A percentile compares a stretch with the other conserved stretches of the same genome.
phyloP scores from a whole-genome alignment of 148 eudicot genomes.

The Vaccinium darrowii region DNA sequence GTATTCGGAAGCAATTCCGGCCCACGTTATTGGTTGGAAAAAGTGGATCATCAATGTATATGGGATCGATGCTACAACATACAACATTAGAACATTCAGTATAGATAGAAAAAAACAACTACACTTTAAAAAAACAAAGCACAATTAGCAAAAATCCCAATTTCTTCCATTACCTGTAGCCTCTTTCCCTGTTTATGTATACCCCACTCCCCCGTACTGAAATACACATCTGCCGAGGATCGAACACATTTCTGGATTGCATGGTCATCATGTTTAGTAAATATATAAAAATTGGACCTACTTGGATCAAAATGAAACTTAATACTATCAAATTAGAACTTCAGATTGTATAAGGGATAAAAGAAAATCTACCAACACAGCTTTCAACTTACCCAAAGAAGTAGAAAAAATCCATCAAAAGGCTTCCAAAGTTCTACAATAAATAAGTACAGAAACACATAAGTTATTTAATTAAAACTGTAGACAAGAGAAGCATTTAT shows the following conservation, averaged over 20 bases:
- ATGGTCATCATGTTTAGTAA: conserved; percentile 10
- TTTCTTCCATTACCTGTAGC: conserved; percentile 55
- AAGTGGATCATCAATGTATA: conserved; percentile 93
- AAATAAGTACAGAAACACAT: not conserved
- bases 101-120: not conserved
- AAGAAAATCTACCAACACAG: not conserved
- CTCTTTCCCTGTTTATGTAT: conserved; percentile 88
- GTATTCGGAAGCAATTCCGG: conserved; percentile 93
- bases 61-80: conserved; percentile 85
- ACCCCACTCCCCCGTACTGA: conserved; percentile 93
- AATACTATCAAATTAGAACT: not conserved
- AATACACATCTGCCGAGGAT: conserved; percentile 97
- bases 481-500: conserved; percentile 5
- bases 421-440: conserved; percentile 79
- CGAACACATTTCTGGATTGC: conserved; percentile 84
- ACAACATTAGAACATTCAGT: conserved; percentile 4
- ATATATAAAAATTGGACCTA: not conserved
- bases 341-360: not conserved
- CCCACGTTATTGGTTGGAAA: conserved; percentile 92
- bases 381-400: conserved; percentile 82
- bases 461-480: not conserved
- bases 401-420: conserved; percentile 92
- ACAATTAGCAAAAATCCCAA: conserved; percentile 9
- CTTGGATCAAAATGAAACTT: not conserved
- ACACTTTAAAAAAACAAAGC: not conserved